These are phyloP conservation scores for Alternaria ethzedia DNA, from an alignment of 2,329 filamentous ascomycete genomes.

Conservation along the genomic window DNA sequence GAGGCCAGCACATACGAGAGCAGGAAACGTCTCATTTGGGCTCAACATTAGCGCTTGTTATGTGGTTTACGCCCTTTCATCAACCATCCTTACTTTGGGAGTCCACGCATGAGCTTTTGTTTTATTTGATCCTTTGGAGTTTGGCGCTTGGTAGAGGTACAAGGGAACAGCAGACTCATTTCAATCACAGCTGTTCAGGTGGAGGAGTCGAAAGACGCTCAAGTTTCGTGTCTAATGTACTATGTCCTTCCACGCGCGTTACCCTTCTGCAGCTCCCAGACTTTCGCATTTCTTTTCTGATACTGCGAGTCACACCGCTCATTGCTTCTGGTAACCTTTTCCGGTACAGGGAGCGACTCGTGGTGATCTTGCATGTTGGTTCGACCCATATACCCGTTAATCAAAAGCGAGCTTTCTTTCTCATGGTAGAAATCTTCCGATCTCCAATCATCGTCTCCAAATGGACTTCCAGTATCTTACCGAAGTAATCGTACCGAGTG, in stretches of 20 bases:
- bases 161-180: background rate
- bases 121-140: background rate
- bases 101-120: background rate
- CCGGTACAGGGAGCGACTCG: background rate
- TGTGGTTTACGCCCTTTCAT: slow-evolving; percentile 1
- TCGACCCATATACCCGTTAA: background rate
- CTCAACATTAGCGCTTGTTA: background rate
- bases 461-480: background rate
- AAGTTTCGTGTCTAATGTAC: background rate
- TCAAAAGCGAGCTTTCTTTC: background rate
- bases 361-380: background rate
- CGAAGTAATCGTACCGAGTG: background rate
- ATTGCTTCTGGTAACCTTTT: background rate
- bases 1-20: background rate
- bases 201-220: background rate
- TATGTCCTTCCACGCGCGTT: background rate
- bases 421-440: background rate
- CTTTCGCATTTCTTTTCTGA: background rate
- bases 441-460: background rate
- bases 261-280: background rate
- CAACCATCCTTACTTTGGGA: background rate
- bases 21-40: background rate
- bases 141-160: background rate
- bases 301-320: background rate
- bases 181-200: background rate